Conservation (phyloP, 2,329 filamentous ascomycete genomes). For the Boeremia exigua region DNA sequence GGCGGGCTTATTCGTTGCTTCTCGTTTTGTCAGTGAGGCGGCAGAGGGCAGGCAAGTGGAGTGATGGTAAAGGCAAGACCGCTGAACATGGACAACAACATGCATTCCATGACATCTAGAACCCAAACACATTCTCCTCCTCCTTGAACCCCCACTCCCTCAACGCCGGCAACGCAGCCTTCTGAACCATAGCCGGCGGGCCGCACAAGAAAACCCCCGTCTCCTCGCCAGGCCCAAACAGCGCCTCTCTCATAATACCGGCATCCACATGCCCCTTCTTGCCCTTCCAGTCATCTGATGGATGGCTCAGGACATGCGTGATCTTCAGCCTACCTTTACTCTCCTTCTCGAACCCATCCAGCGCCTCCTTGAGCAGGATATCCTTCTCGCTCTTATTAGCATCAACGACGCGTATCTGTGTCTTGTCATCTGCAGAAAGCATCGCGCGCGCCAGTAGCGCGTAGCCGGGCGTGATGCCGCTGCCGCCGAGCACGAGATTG, state of each 20-base stretch:
- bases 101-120: conserved; percentile 29
- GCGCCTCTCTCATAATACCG: conserved; percentile 49
- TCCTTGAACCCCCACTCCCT: conserved; percentile 55
- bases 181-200: conserved; percentile 59
- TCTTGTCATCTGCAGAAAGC: conserved; percentile 41
- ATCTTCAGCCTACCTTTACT: conserved; percentile 52
- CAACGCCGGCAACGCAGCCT: conserved; percentile 58
- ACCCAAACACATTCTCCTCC: conserved; percentile 55
- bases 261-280: conserved; percentile 54
- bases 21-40: neutral
- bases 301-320: conserved; percentile 56
- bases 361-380: conserved; percentile 53
- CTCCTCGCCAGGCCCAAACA: conserved; percentile 52
- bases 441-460: conserved; percentile 56
- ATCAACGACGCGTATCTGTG: conserved; percentile 53
- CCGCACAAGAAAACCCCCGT: conserved; percentile 58
- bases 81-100: neutral
- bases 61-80: neutral
- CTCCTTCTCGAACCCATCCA: conserved; percentile 51
- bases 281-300: conserved; percentile 55
- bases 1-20: neutral
- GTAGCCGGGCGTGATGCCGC: conserved; percentile 61
- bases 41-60: neutral
- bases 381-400: conserved; percentile 58
- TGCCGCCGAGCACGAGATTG: conserved; percentile 58